Base-by-base conservation (phyloP, 768 basidiomycete species). In the Pulveroboletus frians region DNA sequence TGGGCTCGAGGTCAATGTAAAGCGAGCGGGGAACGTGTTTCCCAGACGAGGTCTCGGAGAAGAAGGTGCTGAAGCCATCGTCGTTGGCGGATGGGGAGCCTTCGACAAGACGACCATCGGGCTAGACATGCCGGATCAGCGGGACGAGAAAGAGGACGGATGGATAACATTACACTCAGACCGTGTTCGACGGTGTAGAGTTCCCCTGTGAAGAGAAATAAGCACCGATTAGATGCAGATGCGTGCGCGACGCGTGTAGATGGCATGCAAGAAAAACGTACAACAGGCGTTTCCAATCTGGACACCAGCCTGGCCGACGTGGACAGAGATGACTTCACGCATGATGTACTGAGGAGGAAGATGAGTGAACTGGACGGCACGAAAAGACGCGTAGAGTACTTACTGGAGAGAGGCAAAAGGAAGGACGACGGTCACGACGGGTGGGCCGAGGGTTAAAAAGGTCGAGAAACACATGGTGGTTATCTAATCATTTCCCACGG, bases 261-360 rank as follows among this genome's bases (percentile, higher is more conserved):
- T 23, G 29, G 15, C 9, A n/a, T 26, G 23, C 18, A 31, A 18
- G 9, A 36, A 21, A 43, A 43, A 87, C 90, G 78, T 74, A 92
- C 95, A 96, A 75, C 93, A 99, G 67, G 96, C 95, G 72, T 98
- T 98, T 66, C 95, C 94, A 64, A 92, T 89, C 77, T 92, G 90
- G 62, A 90, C 87, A 84, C 92, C 93, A 66, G 95, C 96, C 77
- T 99, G 96, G 66, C 95, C 95, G 69, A 98, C 94, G 74, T 97
- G 92, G 68, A 97, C 79, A 60, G 92, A 95, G 77, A 96, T 95
- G 72, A 97, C 93, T 86, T 91, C 88, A 78, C 88, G 86, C 88
- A 91, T 91, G 71, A 63, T 76, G 61, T 58, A 47, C 59, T 61
- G 21, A 4, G 30, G 3, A 41, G 18, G 32, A 20, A 2, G 3